phyloP scores from a whole-genome alignment of 306 rosid species.

The Quercus engelmannii region DNA sequence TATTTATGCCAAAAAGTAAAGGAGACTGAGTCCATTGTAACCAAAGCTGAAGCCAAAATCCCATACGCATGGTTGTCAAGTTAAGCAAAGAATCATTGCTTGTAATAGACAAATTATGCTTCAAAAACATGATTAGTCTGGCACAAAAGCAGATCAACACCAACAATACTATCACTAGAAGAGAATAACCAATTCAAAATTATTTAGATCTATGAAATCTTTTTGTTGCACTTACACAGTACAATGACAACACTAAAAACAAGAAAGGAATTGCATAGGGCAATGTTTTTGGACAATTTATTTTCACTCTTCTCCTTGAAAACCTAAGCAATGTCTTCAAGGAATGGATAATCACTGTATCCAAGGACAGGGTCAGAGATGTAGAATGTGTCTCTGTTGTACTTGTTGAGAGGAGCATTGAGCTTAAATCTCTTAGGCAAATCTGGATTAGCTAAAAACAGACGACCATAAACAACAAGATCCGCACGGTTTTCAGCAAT shows the following conservation, averaged over 20 bases:
- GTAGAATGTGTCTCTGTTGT: conserved; percentile 46
- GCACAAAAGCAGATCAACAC: not conserved
- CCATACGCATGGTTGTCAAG: too few relatives aligned
- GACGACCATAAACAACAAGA: conserved; percentile 38
- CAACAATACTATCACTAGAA: not conserved
- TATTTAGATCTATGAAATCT: not conserved
- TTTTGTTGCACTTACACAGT: not conserved
- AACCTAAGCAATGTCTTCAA: conserved; percentile 18
- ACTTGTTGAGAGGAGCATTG: conserved; percentile 61
- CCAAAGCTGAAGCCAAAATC: too few relatives aligned
- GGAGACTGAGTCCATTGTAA: too few relatives aligned
- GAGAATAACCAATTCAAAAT: not conserved
- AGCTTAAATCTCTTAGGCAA: conserved; percentile 62
- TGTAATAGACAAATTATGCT: not conserved
- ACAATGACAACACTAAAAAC: not conserved
- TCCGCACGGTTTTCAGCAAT: conserved; percentile 42
- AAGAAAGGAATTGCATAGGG: not conserved
- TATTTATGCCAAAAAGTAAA: too few relatives aligned
- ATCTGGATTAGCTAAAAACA: conserved; percentile 70
- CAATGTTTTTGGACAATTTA: not conserved
- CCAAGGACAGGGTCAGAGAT: conserved; percentile 44
- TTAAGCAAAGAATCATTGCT: not conserved
- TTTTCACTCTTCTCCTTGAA: not conserved
- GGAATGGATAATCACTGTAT: conserved; percentile 67
- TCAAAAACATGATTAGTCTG: not conserved